Evolutionary conservation across 495 filamentous ascomycete species (phyloP).

Genomic region (Cercophora samala): DNA sequence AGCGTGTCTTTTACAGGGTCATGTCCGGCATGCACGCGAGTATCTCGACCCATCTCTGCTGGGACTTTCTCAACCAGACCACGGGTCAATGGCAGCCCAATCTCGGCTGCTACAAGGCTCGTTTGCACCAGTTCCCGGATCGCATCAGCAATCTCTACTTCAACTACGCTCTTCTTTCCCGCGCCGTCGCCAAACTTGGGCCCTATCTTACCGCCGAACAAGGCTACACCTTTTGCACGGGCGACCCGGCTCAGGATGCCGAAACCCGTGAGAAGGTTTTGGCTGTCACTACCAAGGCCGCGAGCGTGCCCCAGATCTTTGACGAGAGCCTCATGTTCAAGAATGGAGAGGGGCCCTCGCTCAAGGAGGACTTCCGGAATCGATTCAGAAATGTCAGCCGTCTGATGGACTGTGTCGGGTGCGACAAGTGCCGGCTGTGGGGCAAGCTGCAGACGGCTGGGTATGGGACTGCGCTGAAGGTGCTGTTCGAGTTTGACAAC

Average conservation of each 20-base stretch:
- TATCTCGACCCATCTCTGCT: constrained; percentile 93
- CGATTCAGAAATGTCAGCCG: constrained; percentile 94
- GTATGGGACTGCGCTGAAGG: constrained; percentile 91
- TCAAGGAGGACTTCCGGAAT: constrained; percentile 97
- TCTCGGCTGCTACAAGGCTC: constrained; percentile 78
- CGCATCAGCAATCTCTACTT: constrained; percentile 97
- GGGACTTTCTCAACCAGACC: constrained; percentile 92
- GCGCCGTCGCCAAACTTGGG: constrained; percentile 86
- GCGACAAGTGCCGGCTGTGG: constrained; percentile 98
- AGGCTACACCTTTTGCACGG: constrained; percentile 85
- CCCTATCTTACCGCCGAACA: constrained; percentile 60
- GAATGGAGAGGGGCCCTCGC: constrained; percentile 59
- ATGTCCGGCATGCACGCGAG: constrained; percentile 97
- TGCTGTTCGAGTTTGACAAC: constrained; percentile 91
- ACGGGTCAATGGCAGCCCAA: constrained; percentile 95
- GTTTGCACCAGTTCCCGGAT: constrained; percentile 80
- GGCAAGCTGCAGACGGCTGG: constrained; percentile 96
- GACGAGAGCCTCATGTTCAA: constrained; percentile 95
- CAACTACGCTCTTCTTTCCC: constrained; percentile 91
- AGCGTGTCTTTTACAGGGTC: constrained; percentile 93
- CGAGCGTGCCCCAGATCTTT: constrained; percentile 71
- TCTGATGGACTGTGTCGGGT: constrained; percentile 98
- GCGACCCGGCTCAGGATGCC: constrained; percentile 73
- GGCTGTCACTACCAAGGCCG: constrained; percentile 64
- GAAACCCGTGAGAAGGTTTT: constrained; percentile 76